Evolutionary conservation across 176 grass and related monocot genomes (phyloP), one percentile per base, ranked within the genome.

Genomic region (Luzula sylvatica): DNA sequence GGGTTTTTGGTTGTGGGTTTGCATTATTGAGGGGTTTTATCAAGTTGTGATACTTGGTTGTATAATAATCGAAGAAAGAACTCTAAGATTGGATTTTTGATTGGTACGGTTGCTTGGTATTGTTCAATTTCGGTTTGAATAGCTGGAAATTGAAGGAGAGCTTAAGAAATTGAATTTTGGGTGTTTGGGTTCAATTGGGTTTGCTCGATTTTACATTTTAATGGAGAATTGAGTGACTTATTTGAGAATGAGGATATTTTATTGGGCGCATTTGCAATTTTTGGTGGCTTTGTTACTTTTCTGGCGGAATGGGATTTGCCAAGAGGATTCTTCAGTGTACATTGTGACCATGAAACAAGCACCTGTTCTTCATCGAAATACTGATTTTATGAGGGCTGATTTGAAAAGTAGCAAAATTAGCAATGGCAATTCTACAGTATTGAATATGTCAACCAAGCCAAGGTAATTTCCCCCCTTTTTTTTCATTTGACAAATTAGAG

Each of bases 321-420:
- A 86, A 65, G 81, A 87, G 19, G 78, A 87, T 72, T 47, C 75
- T 2, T 70, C 75, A 22, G 81, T 98, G 55, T 98, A 87, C 68
- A 90, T 98, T 80, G 92, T 98, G 23, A 90, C 72, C 29, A 79
- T 98, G 92, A 90, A 77, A 50, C 78, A 87, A 52, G 57, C 65
- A 42, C 72, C 81, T 51, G 72, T 62, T 50, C 59, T 73, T 73
- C 85, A 90, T 69, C 72, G 40, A 57, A 68, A 43, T 39, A 61
- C 65, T 40, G 75, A 55, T 39, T 39, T 80, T 65, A 79, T 73
- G 67, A 74, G 50, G 46, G 59, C 65, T 38, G 68, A 29, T 63
- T 28, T 32, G 17, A 15, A 73, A 74, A 69, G 15, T 32, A 80
- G 75, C 71, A 52, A 23, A 13, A 30, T 71, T 18, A n/a, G 55